Conservation (phyloP, 1,139 yeast genomes). For the Candida pseudocylindracea region DNA sequence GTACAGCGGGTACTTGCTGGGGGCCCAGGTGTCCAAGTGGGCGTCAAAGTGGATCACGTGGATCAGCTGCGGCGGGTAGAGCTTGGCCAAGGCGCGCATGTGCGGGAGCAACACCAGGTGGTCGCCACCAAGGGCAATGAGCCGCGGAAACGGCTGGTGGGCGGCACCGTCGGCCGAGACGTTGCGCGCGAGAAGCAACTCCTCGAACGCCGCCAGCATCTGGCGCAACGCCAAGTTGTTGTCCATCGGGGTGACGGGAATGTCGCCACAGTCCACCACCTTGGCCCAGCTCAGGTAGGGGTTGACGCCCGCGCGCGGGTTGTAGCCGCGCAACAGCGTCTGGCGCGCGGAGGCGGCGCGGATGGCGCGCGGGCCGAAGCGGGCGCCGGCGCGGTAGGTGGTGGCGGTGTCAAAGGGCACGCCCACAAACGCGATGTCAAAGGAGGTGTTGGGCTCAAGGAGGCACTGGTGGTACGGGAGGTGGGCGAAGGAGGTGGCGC, state of each 20-base stretch:
- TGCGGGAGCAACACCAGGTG: constrained; percentile 31
- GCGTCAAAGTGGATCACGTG: constrained; percentile 9
- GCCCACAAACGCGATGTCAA: constrained; percentile 25
- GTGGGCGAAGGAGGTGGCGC: constrained; percentile 57
- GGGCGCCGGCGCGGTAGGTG: constrained; percentile 23
- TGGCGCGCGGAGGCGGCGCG: constrained; percentile 3
- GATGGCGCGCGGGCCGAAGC: constrained; percentile 27
- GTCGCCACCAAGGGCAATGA: constrained; percentile 36
- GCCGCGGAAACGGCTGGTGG: constrained; percentile 8
- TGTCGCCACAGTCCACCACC: constrained; percentile 4
- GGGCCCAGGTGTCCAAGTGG: constrained; percentile 41
- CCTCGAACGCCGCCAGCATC: constrained; percentile 3
- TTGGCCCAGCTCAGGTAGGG: constrained; percentile 5
- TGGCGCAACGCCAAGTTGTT: not conserved
- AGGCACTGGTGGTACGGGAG: constrained; percentile 10
- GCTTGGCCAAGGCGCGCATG: constrained; percentile 23
- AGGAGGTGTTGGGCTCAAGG: constrained; percentile 1
- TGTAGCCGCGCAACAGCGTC: constrained; percentile 1
- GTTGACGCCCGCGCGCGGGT: constrained; percentile 1
- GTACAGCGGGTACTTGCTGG: constrained; percentile 17
- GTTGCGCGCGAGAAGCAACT: too few species aligned
- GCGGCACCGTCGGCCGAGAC: constrained; percentile 1
- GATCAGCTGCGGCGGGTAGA: constrained; percentile 9
- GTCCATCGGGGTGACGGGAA: not conserved
- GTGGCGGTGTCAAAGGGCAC: constrained; percentile 31